Evolutionary conservation across 768 basidiomycete species (phyloP), one percentile per base, ranked within the genome.

Genomic region (Postia placenta): DNA sequence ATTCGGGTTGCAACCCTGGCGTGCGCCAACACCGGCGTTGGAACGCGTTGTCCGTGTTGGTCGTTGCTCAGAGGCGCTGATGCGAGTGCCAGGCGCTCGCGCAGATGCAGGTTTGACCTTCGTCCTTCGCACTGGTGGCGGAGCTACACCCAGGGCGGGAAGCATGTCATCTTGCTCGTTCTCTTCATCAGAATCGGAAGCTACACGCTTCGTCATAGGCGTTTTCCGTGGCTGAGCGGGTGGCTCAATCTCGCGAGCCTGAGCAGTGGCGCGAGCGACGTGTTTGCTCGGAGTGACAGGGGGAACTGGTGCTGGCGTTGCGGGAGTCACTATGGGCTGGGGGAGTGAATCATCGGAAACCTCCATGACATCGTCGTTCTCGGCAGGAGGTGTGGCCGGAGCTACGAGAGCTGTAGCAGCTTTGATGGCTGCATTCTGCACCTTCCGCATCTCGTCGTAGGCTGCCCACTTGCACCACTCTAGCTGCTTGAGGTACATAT

Each of bases 391-490:
- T 28, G 88, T 90, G 1, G 81, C 87, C 4, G 87, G 87, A 9
- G 85, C 81, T 35, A 87, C 77, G 22, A 85, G 61, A 2, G 76
- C 64, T 14, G 73, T 65, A 7, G 74, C 57, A 11, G 65, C 64
- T 35, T 63, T 50, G 4, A 68, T 59, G 19, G 71, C 62, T 0
- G 70, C 65, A 0, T 69, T 65, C 48, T 74, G 79, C 40, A 58
- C 62, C 63, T 71, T 81, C 61, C 75, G 79, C 54, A 83, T 71
- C 60, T 92, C 89, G 61, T 96, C 92, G 2, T 81, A 74, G 4
- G 92, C 92, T 1, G 90, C 81, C 92, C 93, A 95, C 60, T 91
- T 90, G 15, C 82, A 76, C 92, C 92, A 96, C 65, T 92, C 89
- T 39, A 93, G 67, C 61, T 96, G 92, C 70, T 93, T 93, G 61